A percentile compares a stretch with the other conserved stretches of the same genome.
Conservation (phyloP, 768 basidiomycete species). For the Mycena indigotica region DNA sequence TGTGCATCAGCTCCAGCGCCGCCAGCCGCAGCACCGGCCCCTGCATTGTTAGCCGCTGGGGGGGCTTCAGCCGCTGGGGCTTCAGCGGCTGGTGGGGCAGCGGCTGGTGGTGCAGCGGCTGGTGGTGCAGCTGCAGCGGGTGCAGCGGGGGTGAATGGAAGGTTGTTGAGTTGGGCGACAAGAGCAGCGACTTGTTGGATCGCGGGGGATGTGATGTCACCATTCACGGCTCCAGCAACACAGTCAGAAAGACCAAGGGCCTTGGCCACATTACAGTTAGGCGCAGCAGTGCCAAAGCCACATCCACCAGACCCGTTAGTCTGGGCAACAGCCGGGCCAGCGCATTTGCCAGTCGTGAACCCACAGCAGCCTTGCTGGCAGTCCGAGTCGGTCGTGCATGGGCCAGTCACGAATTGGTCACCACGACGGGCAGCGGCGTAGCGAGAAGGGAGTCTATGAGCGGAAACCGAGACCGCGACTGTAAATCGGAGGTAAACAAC, state of each 20-base stretch:
- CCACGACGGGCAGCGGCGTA: neutral
- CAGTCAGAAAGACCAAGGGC: slow-evolving; percentile 2
- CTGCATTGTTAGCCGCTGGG: neutral
- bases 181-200: slow-evolving; percentile 5
- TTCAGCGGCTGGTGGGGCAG: slow-evolving; percentile 22
- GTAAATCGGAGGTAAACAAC: neutral
- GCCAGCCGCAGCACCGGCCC: neutral
- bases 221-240: slow-evolving; percentile 1
- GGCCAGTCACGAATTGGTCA: slow-evolving; percentile 21
- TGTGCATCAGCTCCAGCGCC: neutral
- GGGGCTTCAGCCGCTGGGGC: slow-evolving; percentile 2
- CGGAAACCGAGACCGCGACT: neutral
- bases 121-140: neutral
- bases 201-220: neutral
- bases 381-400: slow-evolving; percentile 21
- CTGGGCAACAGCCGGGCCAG: slow-evolving; percentile 24
- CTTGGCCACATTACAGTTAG: slow-evolving; percentile 24
- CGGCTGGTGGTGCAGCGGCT: slow-evolving; percentile 34
- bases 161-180: slow-evolving; percentile 9
- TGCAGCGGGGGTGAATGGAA: slow-evolving; percentile 7
- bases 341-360: slow-evolving; percentile 26
- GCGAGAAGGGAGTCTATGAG: neutral
- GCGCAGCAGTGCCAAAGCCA: slow-evolving; percentile 18
- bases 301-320: slow-evolving; percentile 23
- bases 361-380: slow-evolving; percentile 26